Base-by-base conservation (phyloP, 768 basidiomycete species). In the Psilocybe azurescens region DNA sequence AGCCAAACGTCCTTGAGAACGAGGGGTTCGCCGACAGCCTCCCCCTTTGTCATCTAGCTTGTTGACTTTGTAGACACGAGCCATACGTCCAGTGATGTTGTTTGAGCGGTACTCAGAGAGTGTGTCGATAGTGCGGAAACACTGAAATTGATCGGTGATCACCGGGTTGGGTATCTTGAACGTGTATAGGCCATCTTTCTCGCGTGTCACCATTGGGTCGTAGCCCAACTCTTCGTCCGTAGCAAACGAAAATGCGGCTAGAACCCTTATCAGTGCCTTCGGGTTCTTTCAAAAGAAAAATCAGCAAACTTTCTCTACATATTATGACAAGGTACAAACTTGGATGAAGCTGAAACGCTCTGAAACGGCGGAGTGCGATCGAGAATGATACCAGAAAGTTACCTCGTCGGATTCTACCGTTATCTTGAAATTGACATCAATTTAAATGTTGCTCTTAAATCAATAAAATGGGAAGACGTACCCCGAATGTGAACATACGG, bases 21-120 rank as follows among this genome's bases (percentile, higher is more conserved):
- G 24, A 24, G 24, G 24, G 24, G 50, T 13, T 60, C 61, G 28
- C 11, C 29, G 29, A 48, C 9, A 33, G 16, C 5, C 36, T 48
- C 28, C 39, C 39, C 10, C 3, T 24, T 20, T 32, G 48, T 1
- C 14, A 9, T 58, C 28, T 7, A 50, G 30, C 41, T 53, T 49
- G n/a, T 24, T 28, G 8, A 62, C 61, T 5, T 20, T 6, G 54
- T 55, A 62, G 14, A 62, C 49, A 13, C 55, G 61, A 44, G 55
- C 10, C 50, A 53, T 58, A 24, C 50, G 56, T 13, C 24, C 24
- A 24, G 24, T 24, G 2, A 24, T 24, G 24, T 24, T 24, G 24
- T 24, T 24, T 24, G 24, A 24, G 24, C 24, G 2, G 24, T 24
- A 24, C 2, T 24, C 24, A 24, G 24, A 24, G 24, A 2, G 24